Conservation (phyloP, 2,329 filamentous ascomycete genomes). For the Penicillium sp. region DNA sequence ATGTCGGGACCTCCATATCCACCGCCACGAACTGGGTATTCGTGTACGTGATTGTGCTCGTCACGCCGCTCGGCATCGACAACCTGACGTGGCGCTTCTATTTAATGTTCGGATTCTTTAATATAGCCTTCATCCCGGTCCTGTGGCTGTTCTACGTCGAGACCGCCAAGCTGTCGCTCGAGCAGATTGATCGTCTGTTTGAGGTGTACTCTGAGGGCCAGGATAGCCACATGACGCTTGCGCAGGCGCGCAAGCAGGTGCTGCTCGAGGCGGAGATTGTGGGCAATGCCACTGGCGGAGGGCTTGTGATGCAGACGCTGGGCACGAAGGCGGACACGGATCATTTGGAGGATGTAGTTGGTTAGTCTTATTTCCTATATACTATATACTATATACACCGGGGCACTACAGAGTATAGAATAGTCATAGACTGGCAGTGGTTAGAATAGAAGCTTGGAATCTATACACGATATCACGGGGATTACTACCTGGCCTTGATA, state of each 20-base stretch:
- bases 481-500: no score
- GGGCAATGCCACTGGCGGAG: not conserved
- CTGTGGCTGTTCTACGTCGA: constrained; percentile 27
- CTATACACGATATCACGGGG: no score
- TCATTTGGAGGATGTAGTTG: not conserved
- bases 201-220: constrained; percentile 14
- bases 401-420: no score
- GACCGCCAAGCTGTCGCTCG: constrained; percentile 32
- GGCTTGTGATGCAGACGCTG: not conserved
- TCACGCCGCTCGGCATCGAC: constrained; percentile 7
- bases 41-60: constrained; percentile 5
- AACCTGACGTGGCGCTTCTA: constrained; percentile 13
- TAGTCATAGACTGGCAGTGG: no score
- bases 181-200: constrained; percentile 39
- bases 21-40: constrained; percentile 9
- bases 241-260: not conserved
- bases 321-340: not conserved
- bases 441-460: no score
- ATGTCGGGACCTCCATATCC: constrained; percentile 13
- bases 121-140: constrained; percentile 23
- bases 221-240: not conserved
- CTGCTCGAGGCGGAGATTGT: not conserved
- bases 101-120: constrained; percentile 39
- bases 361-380: no score
- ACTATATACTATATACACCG: no score